Evolutionary conservation across 192 early-diverging fungal species (phyloP).

Genomic region (Phycomyces nitens): DNA sequence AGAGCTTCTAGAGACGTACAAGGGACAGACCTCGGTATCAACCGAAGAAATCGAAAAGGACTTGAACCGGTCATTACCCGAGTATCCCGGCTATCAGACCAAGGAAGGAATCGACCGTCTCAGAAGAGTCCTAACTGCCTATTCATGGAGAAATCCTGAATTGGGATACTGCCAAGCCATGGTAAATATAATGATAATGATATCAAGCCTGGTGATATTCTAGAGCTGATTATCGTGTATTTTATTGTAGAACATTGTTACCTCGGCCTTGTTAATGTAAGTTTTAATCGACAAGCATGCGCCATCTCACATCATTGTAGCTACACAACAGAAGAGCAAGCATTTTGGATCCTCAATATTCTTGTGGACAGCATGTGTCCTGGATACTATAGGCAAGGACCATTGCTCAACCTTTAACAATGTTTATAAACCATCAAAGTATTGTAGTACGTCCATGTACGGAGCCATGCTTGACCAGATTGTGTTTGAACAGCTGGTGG

Average conservation of each 20-base stretch:
- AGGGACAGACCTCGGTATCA: slow-evolving; percentile 60
- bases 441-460: slow-evolving; percentile 77
- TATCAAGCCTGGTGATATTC: no score
- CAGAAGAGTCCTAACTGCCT: slow-evolving; percentile 73
- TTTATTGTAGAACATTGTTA: slow-evolving; percentile 66
- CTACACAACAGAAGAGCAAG: slow-evolving; percentile 86
- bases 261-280: slow-evolving; percentile 73
- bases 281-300: not conserved
- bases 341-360: slow-evolving; percentile 81
- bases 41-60: slow-evolving; percentile 94
- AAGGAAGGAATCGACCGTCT: slow-evolving; percentile 80
- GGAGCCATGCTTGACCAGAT: slow-evolving; percentile 85
- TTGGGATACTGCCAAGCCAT: slow-evolving; percentile 95
- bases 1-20: slow-evolving; percentile 54
- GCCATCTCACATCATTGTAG: slow-evolving; percentile 9
- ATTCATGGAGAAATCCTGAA: slow-evolving; percentile 64
- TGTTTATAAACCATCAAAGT: no score
- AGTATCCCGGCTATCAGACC: slow-evolving; percentile 80
- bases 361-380: slow-evolving; percentile 78
- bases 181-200: slow-evolving; percentile 20
- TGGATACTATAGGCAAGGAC: slow-evolving; percentile 39
- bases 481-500: slow-evolving; percentile 77
- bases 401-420: no score
- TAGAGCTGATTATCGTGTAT: no score
- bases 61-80: slow-evolving; percentile 71